Conservation (phyloP, 2,329 filamentous ascomycete genomes). For the Elsinoe australis region DNA sequence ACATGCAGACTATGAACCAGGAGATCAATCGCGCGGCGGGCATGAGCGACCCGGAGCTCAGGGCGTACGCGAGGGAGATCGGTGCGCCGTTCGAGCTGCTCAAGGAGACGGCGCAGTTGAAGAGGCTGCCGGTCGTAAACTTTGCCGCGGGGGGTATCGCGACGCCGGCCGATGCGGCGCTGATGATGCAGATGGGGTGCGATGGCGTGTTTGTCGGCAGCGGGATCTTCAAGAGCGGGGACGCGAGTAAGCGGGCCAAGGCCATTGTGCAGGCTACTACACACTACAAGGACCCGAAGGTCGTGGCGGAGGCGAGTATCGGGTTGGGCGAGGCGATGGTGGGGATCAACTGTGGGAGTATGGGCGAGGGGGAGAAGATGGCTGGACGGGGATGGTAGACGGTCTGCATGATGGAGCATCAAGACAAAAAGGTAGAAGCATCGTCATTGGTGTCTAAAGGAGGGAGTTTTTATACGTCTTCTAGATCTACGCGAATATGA, state of each 20-base stretch:
- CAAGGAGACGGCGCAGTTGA: constrained; percentile 77
- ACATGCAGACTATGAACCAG: constrained; percentile 83
- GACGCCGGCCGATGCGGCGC: constrained; percentile 90
- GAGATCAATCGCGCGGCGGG: constrained; percentile 67
- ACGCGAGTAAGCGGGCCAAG: constrained; percentile 80
- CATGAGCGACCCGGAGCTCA: constrained; percentile 63
- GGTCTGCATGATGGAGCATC: not conserved
- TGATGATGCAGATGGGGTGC: constrained; percentile 99
- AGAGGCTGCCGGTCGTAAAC: constrained; percentile 88
- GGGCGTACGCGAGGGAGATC: constrained; percentile 73
- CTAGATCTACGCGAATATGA: no score
- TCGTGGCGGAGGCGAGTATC: constrained; percentile 78
- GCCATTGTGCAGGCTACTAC: constrained; percentile 93
- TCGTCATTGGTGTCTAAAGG: no score
- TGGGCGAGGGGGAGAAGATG: constrained; percentile 74
- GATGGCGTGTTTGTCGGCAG: constrained; percentile 96
- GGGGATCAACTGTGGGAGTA: constrained; percentile 75
- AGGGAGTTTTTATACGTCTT: no score
- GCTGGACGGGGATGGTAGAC: constrained; percentile 74
- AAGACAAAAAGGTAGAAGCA: no score
- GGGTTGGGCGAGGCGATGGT: constrained; percentile 98
- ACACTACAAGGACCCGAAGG: constrained; percentile 76
- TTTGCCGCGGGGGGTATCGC: constrained; percentile 98
- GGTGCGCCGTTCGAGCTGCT: constrained; percentile 71
- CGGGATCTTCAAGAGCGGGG: constrained; percentile 94